A percentile compares a stretch with the other conserved stretches of the same genome.
Evolutionary conservation across 169 alveolate species (phyloP).

Genomic region (Eimeria tenella): DNA sequence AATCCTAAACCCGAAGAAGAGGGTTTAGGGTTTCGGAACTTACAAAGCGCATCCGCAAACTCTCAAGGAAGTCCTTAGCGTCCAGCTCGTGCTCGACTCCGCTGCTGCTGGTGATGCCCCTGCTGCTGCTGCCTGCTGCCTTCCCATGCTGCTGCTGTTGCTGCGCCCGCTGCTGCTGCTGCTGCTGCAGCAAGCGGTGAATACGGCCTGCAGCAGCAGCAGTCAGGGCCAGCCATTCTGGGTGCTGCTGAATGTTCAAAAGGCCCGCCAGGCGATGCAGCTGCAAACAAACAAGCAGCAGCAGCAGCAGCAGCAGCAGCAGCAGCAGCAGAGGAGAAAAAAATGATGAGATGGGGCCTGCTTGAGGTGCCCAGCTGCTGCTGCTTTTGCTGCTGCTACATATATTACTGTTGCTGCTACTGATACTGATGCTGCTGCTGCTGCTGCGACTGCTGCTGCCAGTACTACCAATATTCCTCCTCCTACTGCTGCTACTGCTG

Average conservation of each 20-base stretch:
- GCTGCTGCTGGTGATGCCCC: too few relatives aligned
- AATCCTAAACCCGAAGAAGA: too few relatives aligned
- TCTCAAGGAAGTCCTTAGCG: slow-evolving; percentile 14
- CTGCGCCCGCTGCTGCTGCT: slow-evolving; percentile 24
- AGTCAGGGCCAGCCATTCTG: background rate
- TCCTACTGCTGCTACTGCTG: background rate
- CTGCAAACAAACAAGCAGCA: background rate
- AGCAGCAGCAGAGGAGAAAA: background rate
- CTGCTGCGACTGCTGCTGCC: too few relatives aligned
- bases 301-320: background rate
- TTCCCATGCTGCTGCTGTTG: background rate
- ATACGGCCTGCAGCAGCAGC: slow-evolving; percentile 52
- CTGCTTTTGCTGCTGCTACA: background rate
- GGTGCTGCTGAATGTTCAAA: background rate
- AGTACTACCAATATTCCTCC: too few relatives aligned
- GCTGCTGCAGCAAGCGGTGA: slow-evolving; percentile 25
- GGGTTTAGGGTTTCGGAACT: too few relatives aligned
- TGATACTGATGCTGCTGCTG: too few relatives aligned
- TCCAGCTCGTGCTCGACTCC: background rate
- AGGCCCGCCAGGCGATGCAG: slow-evolving; percentile 27
- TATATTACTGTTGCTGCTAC: too few relatives aligned
- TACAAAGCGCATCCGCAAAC: background rate
- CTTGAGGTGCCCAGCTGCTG: background rate
- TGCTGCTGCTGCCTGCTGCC: too few relatives aligned
- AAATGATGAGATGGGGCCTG: background rate